Base-by-base conservation (phyloP, 2,329 filamentous ascomycete species). In the Colletotrichum sojae region DNA sequence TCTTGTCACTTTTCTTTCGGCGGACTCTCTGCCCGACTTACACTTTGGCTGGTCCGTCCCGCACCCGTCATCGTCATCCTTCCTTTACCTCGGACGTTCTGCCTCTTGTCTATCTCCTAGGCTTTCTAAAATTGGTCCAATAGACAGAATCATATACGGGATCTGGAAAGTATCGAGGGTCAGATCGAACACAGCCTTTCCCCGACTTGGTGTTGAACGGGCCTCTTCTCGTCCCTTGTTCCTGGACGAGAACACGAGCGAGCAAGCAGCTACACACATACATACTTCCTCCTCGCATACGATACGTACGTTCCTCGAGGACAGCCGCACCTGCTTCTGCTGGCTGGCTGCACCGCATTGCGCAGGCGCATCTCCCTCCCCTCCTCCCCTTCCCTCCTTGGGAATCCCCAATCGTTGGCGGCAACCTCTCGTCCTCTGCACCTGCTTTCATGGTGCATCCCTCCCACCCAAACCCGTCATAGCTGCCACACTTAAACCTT, bases 401-500 rank as follows among this genome's bases (percentile, higher is more conserved):
- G 31, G 10, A 10, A 10, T 10, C 31, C 31, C 45, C 31, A 43
- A 51, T 63, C 40, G 40, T 48, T 55, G 60, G 55, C 39, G 60
- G 31, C 60, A 63, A 25, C 22, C 22, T 25, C 22, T 25, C 3
- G 22, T 25, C 36, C 48, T 58, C 48, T 65, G 63, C 48, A 36
- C 53, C 39, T 68, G 27, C 15, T 57, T 59, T 25, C 61, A 60
- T 59, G 66, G 66, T 59, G 22, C 55, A 66, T 60, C 61, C 66
- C 55, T 65, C 43, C 36, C 31, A 36, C 31, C 25, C 54, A 31
- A 65, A 49, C 61, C 48, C 55, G 55, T 65, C 66, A 69, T 65
- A 66, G 61, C 66, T 69, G 43, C 55, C 55, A 63, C 55, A 65
- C 55, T 60, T 65, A 55, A 58, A 69, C 49, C 48, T 60, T 66